Evolutionary conservation across 1,284 basidiomycete genomes (phyloP), one percentile per base, ranked within the genome.

Genomic region (Mycena citricolor): DNA sequence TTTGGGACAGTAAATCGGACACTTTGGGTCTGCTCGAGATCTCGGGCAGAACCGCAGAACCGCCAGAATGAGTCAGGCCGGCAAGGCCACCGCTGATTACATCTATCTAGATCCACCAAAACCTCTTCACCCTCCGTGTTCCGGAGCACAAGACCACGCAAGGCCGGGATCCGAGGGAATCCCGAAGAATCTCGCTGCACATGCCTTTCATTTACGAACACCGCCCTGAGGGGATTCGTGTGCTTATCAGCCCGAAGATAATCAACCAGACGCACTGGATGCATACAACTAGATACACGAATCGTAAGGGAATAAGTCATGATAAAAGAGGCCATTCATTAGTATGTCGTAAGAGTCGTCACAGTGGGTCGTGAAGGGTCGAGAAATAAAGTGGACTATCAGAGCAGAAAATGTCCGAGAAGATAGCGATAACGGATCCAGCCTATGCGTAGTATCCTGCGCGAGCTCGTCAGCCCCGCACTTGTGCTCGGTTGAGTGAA

Each of bases 381-480:
- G 7, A 11, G n/a, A 21, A 25, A 19, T 32, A n/a, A 37, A 5
- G 39, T 19, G 39, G 16, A 36, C 24, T 46, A 36, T 41, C 30
- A 45, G 28, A 39, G 46, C 47, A 49, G 47, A 44, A 46, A 45
- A 54, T 34, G 54, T 54, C 55, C 54, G 38, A 43, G 49, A 49
- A 13, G 29, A 22, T 29, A 23, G 51, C 49, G 43, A 45, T 26
- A 42, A 49, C 47, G 37, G 32, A 38, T 38, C 39, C 23, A 49
- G 54, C 54, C 55, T 68, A 74, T 52, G 68, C 67, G 53, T 74
- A 73, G 58, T 71, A 73, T 56, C 70, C 73, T 74, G 51, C 22
- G 51, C 49, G 41, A 57, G 50, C 47, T 43, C 49, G 54, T 61
- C 52, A 62, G 47, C 16, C 32, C 19, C 30, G 25, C 42, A 33